A percentile compares a stretch with the other conserved stretches of the same genome.
These are phyloP conservation scores for Dacryopinax primogenitus DNA, from an alignment of 768 basidiomycete species.

Conservation along the genomic window DNA sequence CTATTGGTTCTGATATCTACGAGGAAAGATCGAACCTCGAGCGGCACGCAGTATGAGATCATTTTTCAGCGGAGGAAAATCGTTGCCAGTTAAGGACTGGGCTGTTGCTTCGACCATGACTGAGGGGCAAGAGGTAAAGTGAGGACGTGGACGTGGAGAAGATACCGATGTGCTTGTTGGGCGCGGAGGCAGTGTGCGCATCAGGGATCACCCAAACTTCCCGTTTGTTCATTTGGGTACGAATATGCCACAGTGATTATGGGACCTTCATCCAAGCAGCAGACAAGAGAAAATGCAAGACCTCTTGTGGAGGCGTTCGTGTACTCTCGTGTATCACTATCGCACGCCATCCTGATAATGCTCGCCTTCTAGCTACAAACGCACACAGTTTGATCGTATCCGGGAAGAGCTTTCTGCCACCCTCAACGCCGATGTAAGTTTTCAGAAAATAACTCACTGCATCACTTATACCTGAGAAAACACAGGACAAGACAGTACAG, in stretches of 20 bases:
- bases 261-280: not conserved
- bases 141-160: too few species aligned
- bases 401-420: not conserved
- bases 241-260: too few species aligned
- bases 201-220: too few species aligned
- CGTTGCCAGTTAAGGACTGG: conserved; percentile 1
- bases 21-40: conserved; percentile 37
- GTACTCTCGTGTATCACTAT: not conserved
- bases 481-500: not conserved
- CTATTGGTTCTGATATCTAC: not conserved
- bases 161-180: too few species aligned
- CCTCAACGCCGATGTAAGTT: not conserved
- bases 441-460: not conserved
- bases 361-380: not conserved
- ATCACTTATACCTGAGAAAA: not conserved
- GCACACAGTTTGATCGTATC: conserved; percentile 1
- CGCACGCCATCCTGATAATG: not conserved
- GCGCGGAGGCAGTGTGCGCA: too few species aligned
- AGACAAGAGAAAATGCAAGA: not conserved
- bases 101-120: not conserved
- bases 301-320: not conserved
- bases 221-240: too few species aligned
- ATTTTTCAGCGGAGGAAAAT: conserved; percentile 68
- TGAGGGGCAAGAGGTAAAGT: not conserved
- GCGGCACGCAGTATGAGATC: conserved; percentile 84